phyloP scores from a whole-genome alignment of 2,329 filamentous ascomycete genomes.

The Fusarium caatingaense region DNA sequence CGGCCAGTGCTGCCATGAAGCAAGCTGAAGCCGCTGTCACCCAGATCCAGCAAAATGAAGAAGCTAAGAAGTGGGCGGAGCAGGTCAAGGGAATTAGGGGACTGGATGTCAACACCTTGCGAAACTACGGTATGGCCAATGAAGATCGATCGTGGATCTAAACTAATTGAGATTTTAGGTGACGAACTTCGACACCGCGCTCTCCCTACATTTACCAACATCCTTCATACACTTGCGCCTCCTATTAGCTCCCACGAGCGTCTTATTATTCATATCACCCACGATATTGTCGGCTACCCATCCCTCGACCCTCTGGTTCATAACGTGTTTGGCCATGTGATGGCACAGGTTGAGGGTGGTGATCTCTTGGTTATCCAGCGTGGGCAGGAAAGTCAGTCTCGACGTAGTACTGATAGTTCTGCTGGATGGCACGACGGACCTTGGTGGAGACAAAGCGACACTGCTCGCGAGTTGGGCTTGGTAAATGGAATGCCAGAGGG shows the following conservation, averaged over 20 bases:
- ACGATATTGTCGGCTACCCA: constrained; percentile 94
- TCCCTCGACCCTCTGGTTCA: constrained; percentile 94
- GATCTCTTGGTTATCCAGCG: constrained; percentile 95
- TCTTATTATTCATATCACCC: constrained; percentile 95
- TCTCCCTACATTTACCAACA: constrained; percentile 92
- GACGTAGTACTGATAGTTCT: constrained; percentile 68
- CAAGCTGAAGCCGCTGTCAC: constrained; percentile 93
- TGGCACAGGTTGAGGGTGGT: constrained; percentile 98
- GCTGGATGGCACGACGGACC: constrained; percentile 92
- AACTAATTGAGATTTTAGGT: constrained; percentile 62
- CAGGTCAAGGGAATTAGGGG: constrained; percentile 77
- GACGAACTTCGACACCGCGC: constrained; percentile 88
- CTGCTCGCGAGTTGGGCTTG: constrained; percentile 79
- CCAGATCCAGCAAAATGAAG: constrained; percentile 95
- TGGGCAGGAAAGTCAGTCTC: constrained; percentile 83
- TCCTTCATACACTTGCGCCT: constrained; percentile 93
- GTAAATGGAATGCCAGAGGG: constrained; percentile 86
- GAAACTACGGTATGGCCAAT: constrained; percentile 53
- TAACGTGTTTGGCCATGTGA: constrained; percentile 90
- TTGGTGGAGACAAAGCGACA: constrained; percentile 86
- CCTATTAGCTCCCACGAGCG: constrained; percentile 97
- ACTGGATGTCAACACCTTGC: constrained; percentile 80
- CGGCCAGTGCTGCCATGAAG: constrained; percentile 87
- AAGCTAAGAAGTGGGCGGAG: constrained; percentile 95
- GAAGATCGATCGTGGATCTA: background rate